Evolutionary conservation across 306 rosid genomes (phyloP), one percentile per base, ranked within the genome.

Genomic region (Vachellia collinsii): DNA sequence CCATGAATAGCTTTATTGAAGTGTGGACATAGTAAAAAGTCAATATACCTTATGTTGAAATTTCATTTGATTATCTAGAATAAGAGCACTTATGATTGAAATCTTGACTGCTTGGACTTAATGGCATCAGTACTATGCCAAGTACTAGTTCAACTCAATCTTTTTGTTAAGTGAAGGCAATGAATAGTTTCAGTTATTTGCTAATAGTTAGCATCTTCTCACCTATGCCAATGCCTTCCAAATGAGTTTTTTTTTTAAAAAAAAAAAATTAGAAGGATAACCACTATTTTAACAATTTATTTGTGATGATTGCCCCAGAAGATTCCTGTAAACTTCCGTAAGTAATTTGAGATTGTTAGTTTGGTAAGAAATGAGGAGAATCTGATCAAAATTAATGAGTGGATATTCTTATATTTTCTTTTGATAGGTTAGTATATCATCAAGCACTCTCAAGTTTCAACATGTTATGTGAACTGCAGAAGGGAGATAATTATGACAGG

Each of bases 11-110:
- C 13, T 17, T 13, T 12, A 8, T 17, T 17, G 23, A 66, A 66
- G 46, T 8, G 41, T 38, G 25, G 48, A 66, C 10, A 14, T 3
- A 37, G 71, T 17, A 38, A n/a, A 38, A 36, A 25, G 23, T 41
- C 22, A 19, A 37, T 16, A 66, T 37, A 5, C 66, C 56, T 43
- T 58, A 50, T 84, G 43, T 64, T 46, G 63, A 64, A 47, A 8
- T 38, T 77, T 71, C 68, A 46, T 46, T 58, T 39, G 34, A 47
- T 43, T 66, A 71, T 46, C 44, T 39, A 72, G 54, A 46, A 77
- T 77, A 14, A 37, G 11, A 37, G 22, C 44, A 13, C 22, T 44
- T 6, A 36, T 7, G 22, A 37, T 65, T 37, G 23, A 38, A 36
- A 11, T 65, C 37, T 19, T 38, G 16, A 66, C 48, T 20, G 20